Base-by-base conservation (phyloP, 345 rosid genomes). In the Gossypium stocksii region DNA sequence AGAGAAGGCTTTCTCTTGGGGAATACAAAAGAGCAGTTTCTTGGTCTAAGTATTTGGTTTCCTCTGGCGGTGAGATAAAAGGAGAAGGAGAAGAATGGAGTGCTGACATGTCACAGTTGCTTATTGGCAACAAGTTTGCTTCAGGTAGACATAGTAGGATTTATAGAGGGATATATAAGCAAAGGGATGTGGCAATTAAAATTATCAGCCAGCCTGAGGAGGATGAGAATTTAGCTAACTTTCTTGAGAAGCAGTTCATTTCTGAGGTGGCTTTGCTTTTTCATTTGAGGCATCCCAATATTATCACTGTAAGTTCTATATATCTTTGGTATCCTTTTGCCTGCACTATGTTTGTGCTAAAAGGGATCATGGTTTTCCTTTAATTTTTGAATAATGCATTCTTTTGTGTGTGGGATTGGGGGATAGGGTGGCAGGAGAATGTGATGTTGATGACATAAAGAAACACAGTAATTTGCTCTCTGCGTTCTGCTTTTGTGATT, bases 41-140 rank as follows among this genome's bases (percentile, higher is more conserved):
- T 38, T 90, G 95, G 95, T 90, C 95, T 63, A 87, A 90, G 84
- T 90, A 90, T 79, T 72, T 90, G 83, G 92, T 90, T 48, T 86
- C 95, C 34, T 87, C 92, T 2, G 93, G 95, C 22, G 95, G 87
- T 9, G 93, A 79, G 80, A 90, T 90, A 58, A 90, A 87, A 70
- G 91, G 88, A 44, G 95, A 85, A 49, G 91, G 89, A 48, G 95
- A 87, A 45, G 88, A 82, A 75, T 91, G 96, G 91, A 87, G 89
- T 76, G 96, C 93, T 15, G 93, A 91, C 77, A 86, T 91, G 92
- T 91, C 96, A 43, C 89, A 87, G 76, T 82, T 91, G 80, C 78
- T 89, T 72, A 84, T 89, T 52, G 97, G 92, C 10, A 76, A 60
- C 80, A 91, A 89, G 78, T 91, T 91, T 74, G 97, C 97, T 46